Base-by-base conservation (phyloP, 306 rosid species). In the Acacia acuminata region DNA sequence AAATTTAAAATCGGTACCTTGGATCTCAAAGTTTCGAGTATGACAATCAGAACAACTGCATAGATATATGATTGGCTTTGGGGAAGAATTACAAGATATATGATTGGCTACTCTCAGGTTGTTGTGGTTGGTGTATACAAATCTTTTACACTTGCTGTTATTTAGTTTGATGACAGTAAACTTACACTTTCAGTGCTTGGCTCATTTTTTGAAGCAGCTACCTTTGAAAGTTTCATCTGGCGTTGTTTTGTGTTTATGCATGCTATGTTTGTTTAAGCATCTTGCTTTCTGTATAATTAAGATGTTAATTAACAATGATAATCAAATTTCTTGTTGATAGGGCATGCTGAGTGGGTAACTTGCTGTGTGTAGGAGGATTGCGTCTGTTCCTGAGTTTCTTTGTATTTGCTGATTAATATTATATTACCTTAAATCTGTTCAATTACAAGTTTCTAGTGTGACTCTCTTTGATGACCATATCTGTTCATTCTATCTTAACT, bases 281-380 rank as follows among this genome's bases (percentile, higher is more conserved):
- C 77, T 56, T n/a, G 24, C 82, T 69, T 44, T 53, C 43, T 48
- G 56, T 47, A 47, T 67, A 64, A 61, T 30, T 51, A 47, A 25
- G 56, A 80, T 45, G 36, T 63, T 30, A 66, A 27, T 44, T 42
- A 68, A 55, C 27, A 51, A 36, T 27, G 69, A 20, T 40, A 10
- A 55, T 53, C 58, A 34, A 34, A 55, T 74, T 73, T 75, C 78
- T 43, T 20, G 4, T 34, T 73, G 19, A 45, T 47, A 32, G 75
- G 68, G 45, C 73, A 68, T 63, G 61, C 16, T 51, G 50, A 56
- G 56, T 71, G 32, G 69, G 38, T 34, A 67, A 68, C 13, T 43
- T 66, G 77, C 74, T 75, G 30, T 75, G 66, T 75, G 47, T 75
- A 76, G 67, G 50, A 80, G 78, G 71, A 70, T 77, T 80, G 48